Percentiles rank a stretch among this genome's conserved stretches.
Evolutionary conservation across 1,139 yeast genomes (phyloP).

Genomic region (Blastobotrys ciferrii): DNA sequence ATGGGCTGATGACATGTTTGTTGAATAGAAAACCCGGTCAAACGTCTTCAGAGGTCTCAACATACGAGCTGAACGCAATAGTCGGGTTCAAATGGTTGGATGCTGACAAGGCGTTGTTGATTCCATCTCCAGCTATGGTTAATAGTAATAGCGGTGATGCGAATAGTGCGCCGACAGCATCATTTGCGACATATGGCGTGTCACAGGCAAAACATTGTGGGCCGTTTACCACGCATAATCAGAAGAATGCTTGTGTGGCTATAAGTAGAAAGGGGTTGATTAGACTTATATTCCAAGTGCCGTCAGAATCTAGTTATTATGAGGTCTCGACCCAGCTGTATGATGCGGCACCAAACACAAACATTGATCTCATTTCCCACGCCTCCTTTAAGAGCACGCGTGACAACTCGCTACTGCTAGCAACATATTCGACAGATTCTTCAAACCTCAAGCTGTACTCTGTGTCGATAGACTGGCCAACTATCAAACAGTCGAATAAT

Average conservation of each 20-base stretch:
- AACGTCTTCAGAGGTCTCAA: slow-evolving; percentile 19
- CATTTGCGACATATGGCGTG: slow-evolving; percentile 49
- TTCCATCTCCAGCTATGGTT: slow-evolving; percentile 31
- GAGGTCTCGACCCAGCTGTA: slow-evolving; percentile 32
- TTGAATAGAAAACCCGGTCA: slow-evolving; percentile 14
- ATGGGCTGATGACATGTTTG: slow-evolving; percentile 29
- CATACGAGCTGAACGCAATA: slow-evolving; percentile 35
- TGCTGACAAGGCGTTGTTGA: slow-evolving; percentile 55
- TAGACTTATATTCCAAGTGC: slow-evolving; percentile 36
- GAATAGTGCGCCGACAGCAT: slow-evolving; percentile 22
- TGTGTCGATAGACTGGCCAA: slow-evolving; percentile 61
- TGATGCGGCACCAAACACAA: slow-evolving; percentile 12
- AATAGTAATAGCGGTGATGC: slow-evolving; percentile 17
- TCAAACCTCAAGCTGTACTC: slow-evolving; percentile 48
- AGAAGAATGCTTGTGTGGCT: slow-evolving; percentile 71
- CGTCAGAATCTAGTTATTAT: slow-evolving; percentile 30
- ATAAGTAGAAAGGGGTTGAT: slow-evolving; percentile 64
- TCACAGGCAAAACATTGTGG: slow-evolving; percentile 59
- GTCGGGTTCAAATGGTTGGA: slow-evolving; percentile 69
- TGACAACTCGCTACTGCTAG: slow-evolving; percentile 50
- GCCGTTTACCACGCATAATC: slow-evolving; percentile 62
- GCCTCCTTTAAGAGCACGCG: slow-evolving; percentile 62
- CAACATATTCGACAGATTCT: slow-evolving; percentile 46
- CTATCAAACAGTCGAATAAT: slow-evolving; percentile 16
- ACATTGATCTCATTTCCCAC: slow-evolving; percentile 34